phyloP scores from a whole-genome alignment of 2,329 filamentous ascomycete species.

The Ophiocordyceps unilateralis region DNA sequence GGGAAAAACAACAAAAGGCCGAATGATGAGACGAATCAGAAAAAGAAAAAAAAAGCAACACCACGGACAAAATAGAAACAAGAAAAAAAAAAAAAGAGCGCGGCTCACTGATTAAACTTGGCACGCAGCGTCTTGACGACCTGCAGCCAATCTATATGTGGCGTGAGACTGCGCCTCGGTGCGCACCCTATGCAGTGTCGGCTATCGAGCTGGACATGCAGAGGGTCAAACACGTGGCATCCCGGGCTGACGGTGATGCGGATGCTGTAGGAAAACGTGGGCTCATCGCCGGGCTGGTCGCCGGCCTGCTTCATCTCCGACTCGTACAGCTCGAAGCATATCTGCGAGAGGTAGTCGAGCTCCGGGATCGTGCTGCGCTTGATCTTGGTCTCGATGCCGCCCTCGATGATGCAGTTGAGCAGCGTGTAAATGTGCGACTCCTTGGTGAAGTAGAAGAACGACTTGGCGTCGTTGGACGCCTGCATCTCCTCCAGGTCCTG shows the following conservation, averaged over 20 bases:
- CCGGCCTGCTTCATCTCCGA: conserved; percentile 57
- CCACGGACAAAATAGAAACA: background rate
- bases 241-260: conserved; percentile 91
- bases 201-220: conserved; percentile 91
- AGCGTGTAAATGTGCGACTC: conserved; percentile 98
- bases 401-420: conserved; percentile 93
- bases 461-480: conserved; percentile 82
- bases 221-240: conserved; percentile 88
- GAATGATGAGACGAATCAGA: no score
- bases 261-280: conserved; percentile 84
- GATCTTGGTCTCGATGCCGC: conserved; percentile 93
- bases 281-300: conserved; percentile 28
- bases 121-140: conserved; percentile 90
- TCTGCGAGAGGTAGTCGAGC: conserved; percentile 92
- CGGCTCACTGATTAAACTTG: conserved; percentile 78
- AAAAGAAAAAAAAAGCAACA: no score
- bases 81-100: background rate
- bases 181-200: conserved; percentile 93
- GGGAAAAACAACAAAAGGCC: no score
- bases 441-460: conserved; percentile 98
- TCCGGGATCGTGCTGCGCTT: conserved; percentile 89
- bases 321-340: conserved; percentile 96
- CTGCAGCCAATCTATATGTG: conserved; percentile 88
- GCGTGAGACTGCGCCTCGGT: conserved; percentile 73
- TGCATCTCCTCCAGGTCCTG: conserved; percentile 95